Evolutionary conservation across 345 rosid species (phyloP).

Genomic region (Leavenworthia alabamica): DNA sequence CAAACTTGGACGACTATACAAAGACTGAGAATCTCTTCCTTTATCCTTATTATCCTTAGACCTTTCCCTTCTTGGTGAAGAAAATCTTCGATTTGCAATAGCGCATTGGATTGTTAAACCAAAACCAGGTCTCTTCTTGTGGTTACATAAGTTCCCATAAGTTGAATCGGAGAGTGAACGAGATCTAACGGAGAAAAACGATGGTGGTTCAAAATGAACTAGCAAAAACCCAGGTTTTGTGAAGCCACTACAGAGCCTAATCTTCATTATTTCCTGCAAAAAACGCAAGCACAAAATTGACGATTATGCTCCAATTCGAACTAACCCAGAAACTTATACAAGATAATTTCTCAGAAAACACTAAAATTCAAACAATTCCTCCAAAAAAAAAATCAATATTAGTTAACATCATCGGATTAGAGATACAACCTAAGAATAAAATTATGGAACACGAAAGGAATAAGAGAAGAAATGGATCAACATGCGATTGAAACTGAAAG

Average conservation of each 20-base stretch:
- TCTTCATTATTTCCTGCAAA: constrained; percentile 38
- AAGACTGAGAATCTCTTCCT: constrained; percentile 37
- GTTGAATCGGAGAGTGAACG: constrained; percentile 23
- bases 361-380: neutral
- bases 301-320: neutral
- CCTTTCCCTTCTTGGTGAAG: constrained; percentile 34
- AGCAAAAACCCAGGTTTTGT: constrained; percentile 49
- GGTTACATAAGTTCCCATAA: constrained; percentile 29
- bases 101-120: constrained; percentile 35
- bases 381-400: neutral
- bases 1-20: constrained; percentile 70
- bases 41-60: constrained; percentile 32
- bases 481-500: neutral
- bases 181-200: constrained; percentile 28
- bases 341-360: neutral
- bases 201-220: constrained; percentile 53
- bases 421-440: neutral
- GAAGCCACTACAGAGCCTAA: constrained; percentile 47
- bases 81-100: constrained; percentile 41
- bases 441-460: neutral
- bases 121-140: constrained; percentile 27
- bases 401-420: neutral
- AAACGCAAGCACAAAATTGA: constrained; percentile 6
- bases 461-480: neutral
- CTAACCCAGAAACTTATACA: neutral